Conservation (phyloP, 2,329 filamentous ascomycete genomes). For the Zymoseptoria tritici region DNA sequence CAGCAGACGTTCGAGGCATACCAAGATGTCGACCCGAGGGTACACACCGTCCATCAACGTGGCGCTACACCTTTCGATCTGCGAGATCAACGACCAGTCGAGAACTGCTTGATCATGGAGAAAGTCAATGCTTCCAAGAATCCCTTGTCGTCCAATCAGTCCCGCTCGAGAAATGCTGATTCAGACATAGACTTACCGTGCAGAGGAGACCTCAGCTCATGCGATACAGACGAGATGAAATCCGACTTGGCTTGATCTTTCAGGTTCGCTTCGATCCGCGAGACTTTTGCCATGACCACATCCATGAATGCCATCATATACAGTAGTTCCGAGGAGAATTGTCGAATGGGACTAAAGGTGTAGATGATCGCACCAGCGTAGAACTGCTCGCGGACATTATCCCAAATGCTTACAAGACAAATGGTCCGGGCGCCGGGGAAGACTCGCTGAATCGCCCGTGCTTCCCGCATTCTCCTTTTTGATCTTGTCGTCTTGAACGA, state of each 20-base stretch:
- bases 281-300: slow-evolving; percentile 34
- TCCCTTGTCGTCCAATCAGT: slow-evolving; percentile 8
- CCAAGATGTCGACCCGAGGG: not conserved
- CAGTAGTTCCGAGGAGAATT: slow-evolving; percentile 33
- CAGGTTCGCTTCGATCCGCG: slow-evolving; percentile 30
- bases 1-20: not conserved
- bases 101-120: slow-evolving; percentile 29
- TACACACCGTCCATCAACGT: slow-evolving; percentile 35
- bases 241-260: slow-evolving; percentile 43
- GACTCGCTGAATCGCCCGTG: slow-evolving; percentile 12
- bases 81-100: slow-evolving; percentile 32
- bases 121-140: slow-evolving; percentile 41
- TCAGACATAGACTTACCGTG: slow-evolving; percentile 27
- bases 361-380: slow-evolving; percentile 29
- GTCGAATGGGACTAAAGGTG: slow-evolving; percentile 36
- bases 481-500: not conserved
- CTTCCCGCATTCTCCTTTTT: slow-evolving; percentile 4
- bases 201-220: slow-evolving; percentile 42
- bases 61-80: slow-evolving; percentile 42
- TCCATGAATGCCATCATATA: slow-evolving; percentile 33
- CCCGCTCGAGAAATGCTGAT: not conserved
- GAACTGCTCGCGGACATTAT: slow-evolving; percentile 32
- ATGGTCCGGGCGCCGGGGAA: slow-evolving; percentile 42
- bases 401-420: slow-evolving; percentile 45
- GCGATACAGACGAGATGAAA: slow-evolving; percentile 45